A percentile compares a stretch with the other conserved stretches of the same genome.
Evolutionary conservation across 2,329 filamentous ascomycete species (phyloP).

Genomic region (Emericellopsis atlantica): DNA sequence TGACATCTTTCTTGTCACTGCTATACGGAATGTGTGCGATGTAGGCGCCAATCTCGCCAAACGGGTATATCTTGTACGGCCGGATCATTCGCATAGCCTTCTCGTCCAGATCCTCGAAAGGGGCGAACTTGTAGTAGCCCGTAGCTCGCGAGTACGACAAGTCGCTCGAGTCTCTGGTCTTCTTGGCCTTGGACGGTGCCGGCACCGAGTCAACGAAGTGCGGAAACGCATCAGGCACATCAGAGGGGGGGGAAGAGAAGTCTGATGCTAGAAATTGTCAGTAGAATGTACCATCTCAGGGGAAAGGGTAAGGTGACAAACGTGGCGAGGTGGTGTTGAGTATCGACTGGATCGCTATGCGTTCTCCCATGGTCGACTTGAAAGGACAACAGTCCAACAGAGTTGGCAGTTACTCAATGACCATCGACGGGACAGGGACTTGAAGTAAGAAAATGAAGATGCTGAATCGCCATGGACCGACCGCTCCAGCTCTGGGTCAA

Average conservation of each 20-base stretch:
- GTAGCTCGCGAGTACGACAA: constrained; percentile 45
- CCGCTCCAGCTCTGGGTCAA: background rate
- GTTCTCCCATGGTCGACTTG: background rate
- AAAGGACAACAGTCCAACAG: background rate
- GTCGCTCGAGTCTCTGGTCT: constrained; percentile 18
- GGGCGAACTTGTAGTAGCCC: constrained; percentile 60
- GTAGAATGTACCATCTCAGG: background rate
- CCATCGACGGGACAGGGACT: background rate
- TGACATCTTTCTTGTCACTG: constrained; percentile 84
- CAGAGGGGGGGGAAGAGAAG: constrained; percentile 2
- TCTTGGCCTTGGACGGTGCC: constrained; percentile 25
- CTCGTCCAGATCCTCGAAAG: constrained; percentile 55
- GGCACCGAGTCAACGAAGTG: background rate
- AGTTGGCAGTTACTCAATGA: background rate
- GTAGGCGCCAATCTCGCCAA: constrained; percentile 47
- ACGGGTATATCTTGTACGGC: constrained; percentile 53
- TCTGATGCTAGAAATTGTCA: constrained; percentile 1
- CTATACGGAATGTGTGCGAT: constrained; percentile 82
- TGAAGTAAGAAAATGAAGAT: background rate
- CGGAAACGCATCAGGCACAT: background rate
- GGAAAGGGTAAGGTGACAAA: background rate
- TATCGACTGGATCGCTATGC: constrained; percentile 2
- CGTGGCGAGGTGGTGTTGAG: constrained; percentile 1
- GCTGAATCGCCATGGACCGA: background rate
- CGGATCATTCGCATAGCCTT: constrained; percentile 43